A percentile compares a stretch with the other conserved stretches of the same genome.
These are phyloP conservation scores for Trichoderma sp. DNA, from an alignment of 2,329 filamentous ascomycete genomes.

Conservation along the genomic window DNA sequence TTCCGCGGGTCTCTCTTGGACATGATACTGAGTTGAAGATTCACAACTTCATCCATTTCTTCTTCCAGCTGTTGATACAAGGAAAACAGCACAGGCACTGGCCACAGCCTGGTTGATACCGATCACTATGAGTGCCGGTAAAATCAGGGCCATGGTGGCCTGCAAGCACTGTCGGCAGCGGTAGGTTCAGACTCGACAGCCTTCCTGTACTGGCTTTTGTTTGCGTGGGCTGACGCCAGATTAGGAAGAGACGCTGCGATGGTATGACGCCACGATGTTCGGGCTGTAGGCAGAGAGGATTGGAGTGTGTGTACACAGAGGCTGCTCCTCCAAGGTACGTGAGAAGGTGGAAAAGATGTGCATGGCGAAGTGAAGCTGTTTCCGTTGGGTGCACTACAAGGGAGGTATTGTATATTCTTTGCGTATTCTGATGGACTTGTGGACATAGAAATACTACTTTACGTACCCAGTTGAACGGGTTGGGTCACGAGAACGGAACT, in stretches of 20 bases:
- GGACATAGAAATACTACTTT: not conserved
- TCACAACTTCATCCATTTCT: not conserved
- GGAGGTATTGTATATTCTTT: not conserved
- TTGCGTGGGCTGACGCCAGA: not conserved
- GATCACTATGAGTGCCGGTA: not conserved
- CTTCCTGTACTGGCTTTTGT: not conserved
- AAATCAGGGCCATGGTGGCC: slow-evolving; percentile 2
- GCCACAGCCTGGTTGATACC: not conserved
- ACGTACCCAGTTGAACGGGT: not conserved
- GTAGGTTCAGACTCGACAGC: not conserved
- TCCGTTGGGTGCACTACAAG: too few species aligned
- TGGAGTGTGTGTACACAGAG: slow-evolving; percentile 7
- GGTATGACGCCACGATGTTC: slow-evolving; percentile 1
- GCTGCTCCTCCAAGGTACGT: slow-evolving; percentile 3
- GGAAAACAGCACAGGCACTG: too few species aligned
- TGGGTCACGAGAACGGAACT: not conserved
- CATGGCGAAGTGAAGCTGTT: not conserved
- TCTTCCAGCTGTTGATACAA: not conserved
- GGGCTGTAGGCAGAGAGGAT: not conserved
- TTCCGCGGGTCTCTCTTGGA: not conserved
- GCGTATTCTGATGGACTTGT: not conserved
- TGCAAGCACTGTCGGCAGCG: slow-evolving; percentile 17
- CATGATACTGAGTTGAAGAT: not conserved
- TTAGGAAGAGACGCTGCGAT: slow-evolving; percentile 15
- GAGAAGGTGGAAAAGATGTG: not conserved